These are phyloP conservation scores for Aspergillus sclerotiicarbonarius DNA, from an alignment of 495 filamentous ascomycete genomes.

Conservation along the genomic window DNA sequence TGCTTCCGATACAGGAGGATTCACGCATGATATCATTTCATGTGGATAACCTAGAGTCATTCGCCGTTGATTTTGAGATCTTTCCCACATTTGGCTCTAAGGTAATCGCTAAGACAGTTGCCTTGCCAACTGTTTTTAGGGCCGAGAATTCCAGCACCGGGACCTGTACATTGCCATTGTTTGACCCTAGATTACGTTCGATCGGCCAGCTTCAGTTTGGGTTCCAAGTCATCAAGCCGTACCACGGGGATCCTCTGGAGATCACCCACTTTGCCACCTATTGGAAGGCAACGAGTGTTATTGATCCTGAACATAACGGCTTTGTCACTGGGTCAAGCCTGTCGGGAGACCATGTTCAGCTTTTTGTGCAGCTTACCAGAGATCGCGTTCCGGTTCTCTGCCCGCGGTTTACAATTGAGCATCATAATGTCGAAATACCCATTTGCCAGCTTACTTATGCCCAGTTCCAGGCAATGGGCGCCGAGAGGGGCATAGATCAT, in stretches of 20 bases:
- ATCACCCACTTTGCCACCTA: slow-evolving; percentile 98
- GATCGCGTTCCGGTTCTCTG: slow-evolving; percentile 86
- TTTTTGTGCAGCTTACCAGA: slow-evolving; percentile 86
- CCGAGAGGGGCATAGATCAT: slow-evolving; percentile 42
- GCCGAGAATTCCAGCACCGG: slow-evolving; percentile 72
- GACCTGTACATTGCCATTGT: slow-evolving; percentile 79
- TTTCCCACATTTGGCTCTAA: slow-evolving; percentile 97
- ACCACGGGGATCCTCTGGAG: slow-evolving; percentile 87
- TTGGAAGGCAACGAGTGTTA: slow-evolving; percentile 95
- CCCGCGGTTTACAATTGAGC: slow-evolving; percentile 74
- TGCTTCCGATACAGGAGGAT: slow-evolving; percentile 95
- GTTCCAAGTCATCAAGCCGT: slow-evolving; percentile 95
- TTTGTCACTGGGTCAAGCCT: slow-evolving; percentile 94
- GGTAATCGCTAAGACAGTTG: slow-evolving; percentile 92
- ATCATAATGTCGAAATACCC: slow-evolving; percentile 77
- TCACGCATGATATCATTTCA: slow-evolving; percentile 90
- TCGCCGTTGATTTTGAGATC: slow-evolving; percentile 94
- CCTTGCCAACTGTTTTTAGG: slow-evolving; percentile 79
- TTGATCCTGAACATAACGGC: slow-evolving; percentile 76
- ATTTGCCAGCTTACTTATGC: slow-evolving; percentile 69
- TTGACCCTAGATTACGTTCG: slow-evolving; percentile 87
- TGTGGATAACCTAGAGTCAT: slow-evolving; percentile 86
- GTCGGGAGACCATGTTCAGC: slow-evolving; percentile 85
- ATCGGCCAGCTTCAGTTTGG: slow-evolving; percentile 93
- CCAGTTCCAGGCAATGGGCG: slow-evolving; percentile 70